Evolutionary conservation across 1,284 basidiomycete species (phyloP).

Genomic region (Cutaneotrichosporon cutaneum): DNA sequence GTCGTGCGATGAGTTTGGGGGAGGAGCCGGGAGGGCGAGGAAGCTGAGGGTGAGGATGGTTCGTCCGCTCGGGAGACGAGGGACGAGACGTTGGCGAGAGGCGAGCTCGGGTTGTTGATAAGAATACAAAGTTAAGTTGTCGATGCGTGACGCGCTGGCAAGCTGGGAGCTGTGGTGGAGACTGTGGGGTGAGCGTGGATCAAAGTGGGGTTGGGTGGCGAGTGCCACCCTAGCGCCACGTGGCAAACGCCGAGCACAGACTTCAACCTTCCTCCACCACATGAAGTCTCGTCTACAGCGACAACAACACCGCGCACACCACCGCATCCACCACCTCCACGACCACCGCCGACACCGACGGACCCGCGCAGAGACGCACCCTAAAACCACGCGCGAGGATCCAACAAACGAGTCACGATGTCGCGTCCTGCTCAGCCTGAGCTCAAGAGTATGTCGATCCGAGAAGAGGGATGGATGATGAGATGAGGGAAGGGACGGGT

Average conservation of each 20-base stretch:
- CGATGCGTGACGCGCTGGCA: too few relatives aligned
- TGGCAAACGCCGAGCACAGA: slow-evolving; percentile 6
- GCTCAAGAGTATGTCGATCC: slow-evolving; percentile 68
- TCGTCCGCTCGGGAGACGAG: not conserved
- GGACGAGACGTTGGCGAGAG: too few relatives aligned
- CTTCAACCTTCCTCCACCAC: not conserved
- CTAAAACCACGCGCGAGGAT: not conserved
- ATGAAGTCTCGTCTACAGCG: too few relatives aligned
- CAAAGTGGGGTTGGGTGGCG: slow-evolving; percentile 1
- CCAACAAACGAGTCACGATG: slow-evolving; percentile 57
- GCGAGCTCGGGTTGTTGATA: too few relatives aligned
- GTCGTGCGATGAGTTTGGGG: not conserved
- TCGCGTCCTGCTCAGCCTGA: slow-evolving; percentile 90
- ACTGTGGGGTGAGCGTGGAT: not conserved
- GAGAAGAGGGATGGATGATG: not conserved
- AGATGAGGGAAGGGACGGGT: not conserved
- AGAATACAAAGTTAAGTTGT: too few relatives aligned
- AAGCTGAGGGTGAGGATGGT: too few relatives aligned
- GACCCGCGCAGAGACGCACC: not conserved
- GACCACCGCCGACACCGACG: not conserved
- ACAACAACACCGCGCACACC: not conserved
- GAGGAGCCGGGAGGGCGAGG: not conserved
- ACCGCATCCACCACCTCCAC: not conserved
- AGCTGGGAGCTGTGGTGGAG: too few relatives aligned
- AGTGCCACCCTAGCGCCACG: slow-evolving; percentile 7